Base-by-base conservation (phyloP, 352 stramenopile genomes). In the Globisporangium echinulatum region DNA sequence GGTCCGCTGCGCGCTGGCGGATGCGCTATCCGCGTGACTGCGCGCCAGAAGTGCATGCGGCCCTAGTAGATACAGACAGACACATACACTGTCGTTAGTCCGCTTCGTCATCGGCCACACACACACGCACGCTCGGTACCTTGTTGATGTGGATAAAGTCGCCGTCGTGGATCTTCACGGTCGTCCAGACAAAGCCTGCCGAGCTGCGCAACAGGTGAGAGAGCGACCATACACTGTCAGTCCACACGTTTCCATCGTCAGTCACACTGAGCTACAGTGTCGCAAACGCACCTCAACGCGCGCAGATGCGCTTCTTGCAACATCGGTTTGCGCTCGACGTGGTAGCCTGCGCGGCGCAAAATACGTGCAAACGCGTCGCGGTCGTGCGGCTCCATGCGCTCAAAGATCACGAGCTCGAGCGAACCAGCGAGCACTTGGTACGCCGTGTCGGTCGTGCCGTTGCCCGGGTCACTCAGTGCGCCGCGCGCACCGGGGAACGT, bases 101-200 rank as follows among this genome's bases (percentile, higher is more conserved):
- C 49, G 5, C 15, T 2, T 47, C 7, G 37, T 38, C 19, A 47
- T 44, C 17, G 9, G 1, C 44, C 36, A 40, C 42, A 39, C 10
- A 15, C 1, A 25, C 1, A 19, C 3, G 17, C 19, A 49, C 56
- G 47, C 25, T 33, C 25, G 2, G 25, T 48, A 85, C 75, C 70
- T 91, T 91, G 69, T 94, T 92, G 46, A 94, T 81, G 65, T 94
- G 82, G 17, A 92, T 75, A 62, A 90, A 92, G 51, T 94, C 85
- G 55, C 82, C 85, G 40, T 88, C 77, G 56, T 77, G 72, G 8
- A 94, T 59, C 14, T 88, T 75, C n/a, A 94, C 75, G 0, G 78
- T 87, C 7, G 80, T 90, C 64, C 85, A 91, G 6, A 73, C 56
- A 67, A 88, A 94, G 0, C 85, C 85, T 3, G 84, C 76, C 48